Conservation (phyloP, 257 asterid genomes). For the Cordia subcordata region DNA sequence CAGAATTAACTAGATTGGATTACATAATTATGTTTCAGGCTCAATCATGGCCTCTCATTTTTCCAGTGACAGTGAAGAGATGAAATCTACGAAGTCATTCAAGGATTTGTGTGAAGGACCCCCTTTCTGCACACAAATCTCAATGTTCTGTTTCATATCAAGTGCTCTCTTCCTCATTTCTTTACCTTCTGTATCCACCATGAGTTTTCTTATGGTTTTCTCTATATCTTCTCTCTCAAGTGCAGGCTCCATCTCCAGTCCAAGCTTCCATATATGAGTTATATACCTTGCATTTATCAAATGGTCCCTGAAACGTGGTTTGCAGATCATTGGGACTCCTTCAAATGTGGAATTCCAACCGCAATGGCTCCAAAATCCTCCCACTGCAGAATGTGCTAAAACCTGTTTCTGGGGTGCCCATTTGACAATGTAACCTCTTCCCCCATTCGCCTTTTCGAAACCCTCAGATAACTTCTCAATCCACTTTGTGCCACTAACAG, state of each 20-base stretch:
- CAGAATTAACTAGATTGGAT: no score
- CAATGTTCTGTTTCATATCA: conserved; percentile 7
- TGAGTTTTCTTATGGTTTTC: conserved; percentile 8
- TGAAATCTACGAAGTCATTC: conserved; percentile 14
- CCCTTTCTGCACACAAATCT: conserved; percentile 5
- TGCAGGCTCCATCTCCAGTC: conserved; percentile 13
- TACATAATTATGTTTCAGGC: no score
- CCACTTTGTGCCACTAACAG: conserved; percentile 15
- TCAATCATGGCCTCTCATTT: background rate
- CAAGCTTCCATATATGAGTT: conserved; percentile 19
- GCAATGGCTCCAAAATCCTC: conserved; percentile 25
- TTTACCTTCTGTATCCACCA: conserved; percentile 12
- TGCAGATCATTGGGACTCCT: conserved; percentile 31
- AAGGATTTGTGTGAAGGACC: conserved; percentile 25
- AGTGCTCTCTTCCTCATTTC: conserved; percentile 8
- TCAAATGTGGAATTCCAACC: conserved; percentile 23
- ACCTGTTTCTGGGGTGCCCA: conserved; percentile 35
- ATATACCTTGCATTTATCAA: conserved; percentile 7
- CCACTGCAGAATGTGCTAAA: conserved; percentile 25
- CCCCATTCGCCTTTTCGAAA: conserved; percentile 4
- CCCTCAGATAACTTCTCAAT: conserved; percentile 13
- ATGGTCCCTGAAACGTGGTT: conserved; percentile 16
- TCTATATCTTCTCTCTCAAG: conserved; percentile 3
- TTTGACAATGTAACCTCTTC: conserved; percentile 18
- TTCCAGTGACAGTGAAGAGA: conserved; percentile 4